Percentiles rank a stretch among this genome's conserved stretches.
These are phyloP conservation scores for Aspergillus wentii DNA, from an alignment of 495 filamentous ascomycete species.

Conservation along the genomic window DNA sequence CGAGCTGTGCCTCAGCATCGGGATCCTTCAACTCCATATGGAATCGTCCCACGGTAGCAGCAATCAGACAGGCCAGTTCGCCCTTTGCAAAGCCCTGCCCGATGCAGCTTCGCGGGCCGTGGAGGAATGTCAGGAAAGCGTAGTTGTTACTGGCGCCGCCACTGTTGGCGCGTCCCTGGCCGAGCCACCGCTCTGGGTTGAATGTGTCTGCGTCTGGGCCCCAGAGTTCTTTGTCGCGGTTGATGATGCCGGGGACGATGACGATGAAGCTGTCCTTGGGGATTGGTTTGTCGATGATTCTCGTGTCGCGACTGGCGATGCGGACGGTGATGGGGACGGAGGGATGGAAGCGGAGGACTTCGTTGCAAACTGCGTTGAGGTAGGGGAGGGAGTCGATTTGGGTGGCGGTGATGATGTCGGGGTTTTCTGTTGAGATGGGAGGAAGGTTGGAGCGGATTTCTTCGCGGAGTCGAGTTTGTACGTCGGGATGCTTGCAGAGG, in stretches of 20 bases:
- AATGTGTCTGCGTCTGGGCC: slow-evolving; percentile 76
- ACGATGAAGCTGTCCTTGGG: slow-evolving; percentile 52
- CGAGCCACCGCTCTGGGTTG: slow-evolving; percentile 74
- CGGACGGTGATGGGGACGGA: slow-evolving; percentile 62
- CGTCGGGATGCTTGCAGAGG: slow-evolving; percentile 51
- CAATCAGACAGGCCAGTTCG: slow-evolving; percentile 80
- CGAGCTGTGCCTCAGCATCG: slow-evolving; percentile 53
- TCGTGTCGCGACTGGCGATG: slow-evolving; percentile 57
- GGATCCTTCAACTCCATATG: slow-evolving; percentile 59
- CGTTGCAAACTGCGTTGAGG: slow-evolving; percentile 58
- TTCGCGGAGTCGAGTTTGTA: slow-evolving; percentile 53
- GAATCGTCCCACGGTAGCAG: slow-evolving; percentile 66
- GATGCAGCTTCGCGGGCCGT: slow-evolving; percentile 79
- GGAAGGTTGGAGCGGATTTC: slow-evolving; percentile 63
- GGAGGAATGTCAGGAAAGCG: slow-evolving; percentile 77
- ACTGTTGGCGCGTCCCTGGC: slow-evolving; percentile 43
- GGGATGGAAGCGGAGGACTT: slow-evolving; percentile 53
- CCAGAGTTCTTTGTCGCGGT: slow-evolving; percentile 75
- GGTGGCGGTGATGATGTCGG: slow-evolving; percentile 42
- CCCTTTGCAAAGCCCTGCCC: slow-evolving; percentile 75
- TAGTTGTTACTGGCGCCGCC: slow-evolving; percentile 57
- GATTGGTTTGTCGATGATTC: slow-evolving; percentile 49
- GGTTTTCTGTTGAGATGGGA: slow-evolving; percentile 34
- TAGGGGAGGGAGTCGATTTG: slow-evolving; percentile 53
- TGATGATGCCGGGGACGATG: slow-evolving; percentile 53